Evolutionary conservation across 129 eudicot genomes (phyloP).

Genomic region (Smallanthus sonchifolius): DNA sequence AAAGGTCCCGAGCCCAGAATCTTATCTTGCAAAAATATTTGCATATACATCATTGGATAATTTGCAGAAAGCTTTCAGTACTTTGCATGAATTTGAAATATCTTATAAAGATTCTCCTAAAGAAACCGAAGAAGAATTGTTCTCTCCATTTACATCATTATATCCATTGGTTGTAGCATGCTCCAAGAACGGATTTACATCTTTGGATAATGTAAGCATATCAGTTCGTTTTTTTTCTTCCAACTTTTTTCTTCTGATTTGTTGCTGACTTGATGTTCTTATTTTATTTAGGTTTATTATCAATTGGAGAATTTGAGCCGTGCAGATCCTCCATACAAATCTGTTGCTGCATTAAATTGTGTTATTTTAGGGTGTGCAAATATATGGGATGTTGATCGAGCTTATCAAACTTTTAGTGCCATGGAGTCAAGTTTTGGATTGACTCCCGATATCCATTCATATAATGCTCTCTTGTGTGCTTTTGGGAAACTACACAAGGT

Average conservation of each 20-base stretch:
- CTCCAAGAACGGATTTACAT: conserved; percentile 58
- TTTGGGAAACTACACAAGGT: conserved; percentile 81
- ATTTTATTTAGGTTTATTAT: conserved; percentile 63
- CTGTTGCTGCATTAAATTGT: conserved; percentile 89
- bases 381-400: conserved; percentile 92
- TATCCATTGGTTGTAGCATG: conserved; percentile 87
- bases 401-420: conserved; percentile 71
- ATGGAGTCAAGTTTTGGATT: conserved; percentile 66
- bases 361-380: conserved; percentile 91
- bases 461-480: conserved; percentile 73
- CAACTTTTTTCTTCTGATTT: not conserved
- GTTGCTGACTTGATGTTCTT: conserved; percentile 9
- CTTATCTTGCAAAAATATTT: conserved; percentile 67
- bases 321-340: conserved; percentile 74
- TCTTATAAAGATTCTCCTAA: conserved; percentile 41
- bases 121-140: conserved; percentile 52
- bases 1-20: conserved; percentile 65
- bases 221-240: not conserved
- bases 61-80: conserved; percentile 60
- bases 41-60: conserved; percentile 71
- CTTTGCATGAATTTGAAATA: conserved; percentile 71
- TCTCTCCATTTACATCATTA: conserved; percentile 85
- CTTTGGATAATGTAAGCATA: conserved; percentile 64
- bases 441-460: conserved; percentile 81
- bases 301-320: conserved; percentile 72